A percentile compares a stretch with the other conserved stretches of the same genome.
Conservation (phyloP, 2,329 filamentous ascomycete species). For the Simplicillium sp. region DNA sequence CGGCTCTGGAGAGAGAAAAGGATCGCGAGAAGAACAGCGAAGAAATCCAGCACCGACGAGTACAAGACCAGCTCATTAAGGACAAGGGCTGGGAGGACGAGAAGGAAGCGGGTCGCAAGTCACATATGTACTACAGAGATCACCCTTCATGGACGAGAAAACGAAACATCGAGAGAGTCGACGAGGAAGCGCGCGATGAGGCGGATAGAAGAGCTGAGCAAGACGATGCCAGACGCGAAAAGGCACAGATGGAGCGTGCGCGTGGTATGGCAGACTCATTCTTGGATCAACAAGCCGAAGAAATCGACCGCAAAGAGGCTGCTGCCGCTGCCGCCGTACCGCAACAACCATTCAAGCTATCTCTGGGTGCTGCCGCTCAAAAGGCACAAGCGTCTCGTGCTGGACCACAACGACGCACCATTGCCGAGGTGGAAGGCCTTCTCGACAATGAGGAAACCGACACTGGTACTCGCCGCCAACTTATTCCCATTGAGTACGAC, state of each 20-base stretch:
- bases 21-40: slow-evolving; percentile 71
- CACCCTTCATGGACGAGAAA: slow-evolving; percentile 77
- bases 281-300: slow-evolving; percentile 73
- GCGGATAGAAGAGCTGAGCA: slow-evolving; percentile 71
- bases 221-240: slow-evolving; percentile 60
- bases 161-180: slow-evolving; percentile 60
- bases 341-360: slow-evolving; percentile 81
- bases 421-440: slow-evolving; percentile 88
- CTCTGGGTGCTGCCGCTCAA: slow-evolving; percentile 80
- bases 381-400: slow-evolving; percentile 49
- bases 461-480: slow-evolving; percentile 57
- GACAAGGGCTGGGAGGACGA: slow-evolving; percentile 81
- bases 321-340: slow-evolving; percentile 40
- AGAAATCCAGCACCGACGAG: slow-evolving; percentile 53
- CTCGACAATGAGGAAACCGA: slow-evolving; percentile 92
- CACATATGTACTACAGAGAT: slow-evolving; percentile 79
- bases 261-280: slow-evolving; percentile 84
- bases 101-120: slow-evolving; percentile 61
- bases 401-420: slow-evolving; percentile 59
- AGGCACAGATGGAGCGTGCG: slow-evolving; percentile 67
- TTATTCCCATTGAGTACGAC: slow-evolving; percentile 78
- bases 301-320: slow-evolving; percentile 48
- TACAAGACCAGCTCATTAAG: slow-evolving; percentile 57
- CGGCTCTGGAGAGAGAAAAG: slow-evolving; percentile 76
- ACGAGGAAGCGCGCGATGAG: slow-evolving; percentile 73